These are phyloP conservation scores for Pezicula radicicola DNA, from an alignment of 2,329 filamentous ascomycete species.

Conservation along the genomic window DNA sequence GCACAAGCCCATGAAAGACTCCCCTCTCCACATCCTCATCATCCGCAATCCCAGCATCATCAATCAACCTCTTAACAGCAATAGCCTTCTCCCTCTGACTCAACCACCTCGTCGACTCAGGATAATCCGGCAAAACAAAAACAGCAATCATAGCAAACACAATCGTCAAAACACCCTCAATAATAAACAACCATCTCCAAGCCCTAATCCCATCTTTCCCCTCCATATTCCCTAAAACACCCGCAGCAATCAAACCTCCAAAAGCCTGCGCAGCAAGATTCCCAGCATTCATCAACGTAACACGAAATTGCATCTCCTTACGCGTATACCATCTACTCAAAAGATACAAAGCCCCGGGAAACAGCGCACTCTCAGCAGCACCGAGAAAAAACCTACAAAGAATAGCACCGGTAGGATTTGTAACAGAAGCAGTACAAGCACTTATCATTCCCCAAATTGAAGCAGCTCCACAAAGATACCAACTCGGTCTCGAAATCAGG, in stretches of 20 bases:
- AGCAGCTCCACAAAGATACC: conserved; percentile 50
- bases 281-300: conserved; percentile 56
- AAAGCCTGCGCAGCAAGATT: conserved; percentile 60
- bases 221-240: conserved; percentile 57
- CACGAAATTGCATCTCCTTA: conserved; percentile 50
- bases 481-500: conserved; percentile 45
- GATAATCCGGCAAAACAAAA: conserved; percentile 52
- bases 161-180: conserved; percentile 53
- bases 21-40: conserved; percentile 47
- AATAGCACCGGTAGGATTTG: conserved; percentile 52
- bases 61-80: conserved; percentile 52
- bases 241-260: conserved; percentile 55
- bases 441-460: conserved; percentile 60
- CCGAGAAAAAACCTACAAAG: conserved; percentile 56
- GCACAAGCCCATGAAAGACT: conserved; percentile 49
- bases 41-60: conserved; percentile 56
- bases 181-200: conserved; percentile 58
- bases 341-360: conserved; percentile 61
- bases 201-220: conserved; percentile 50
- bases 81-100: conserved; percentile 54
- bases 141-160: conserved; percentile 40
- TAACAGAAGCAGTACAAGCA: conserved; percentile 49
- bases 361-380: conserved; percentile 61
- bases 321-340: conserved; percentile 67
- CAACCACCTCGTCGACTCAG: conserved; percentile 55